These are phyloP conservation scores for Alternaria novae-zelandiae DNA, from an alignment of 2,329 filamentous ascomycete genomes.

Conservation along the genomic window DNA sequence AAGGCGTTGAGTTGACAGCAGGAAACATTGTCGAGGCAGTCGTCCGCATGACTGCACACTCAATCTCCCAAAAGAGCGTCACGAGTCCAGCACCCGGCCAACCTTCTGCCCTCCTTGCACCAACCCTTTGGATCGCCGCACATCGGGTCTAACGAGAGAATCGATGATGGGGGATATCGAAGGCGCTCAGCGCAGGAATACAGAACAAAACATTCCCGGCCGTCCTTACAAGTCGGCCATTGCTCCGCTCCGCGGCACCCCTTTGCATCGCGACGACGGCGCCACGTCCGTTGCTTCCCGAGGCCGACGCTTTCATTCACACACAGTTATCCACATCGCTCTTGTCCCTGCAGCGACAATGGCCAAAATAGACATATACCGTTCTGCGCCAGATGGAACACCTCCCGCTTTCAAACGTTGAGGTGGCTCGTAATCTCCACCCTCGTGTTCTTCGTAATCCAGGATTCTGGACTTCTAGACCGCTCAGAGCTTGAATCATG, in stretches of 20 bases:
- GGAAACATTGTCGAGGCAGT: constrained; percentile 9
- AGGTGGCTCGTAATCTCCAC: neutral
- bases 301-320: neutral
- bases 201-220: neutral
- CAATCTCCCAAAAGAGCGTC: neutral
- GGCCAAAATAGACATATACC: constrained; percentile 6
- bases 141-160: neutral
- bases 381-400: neutral
- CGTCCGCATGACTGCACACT: constrained; percentile 4
- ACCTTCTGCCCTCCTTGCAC: neutral
- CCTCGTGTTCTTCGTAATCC: neutral
- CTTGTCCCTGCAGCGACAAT: constrained; percentile 3
- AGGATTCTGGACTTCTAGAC: neutral
- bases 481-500: constrained; percentile 1
- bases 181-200: neutral
- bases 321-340: constrained; percentile 4
- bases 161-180: neutral
- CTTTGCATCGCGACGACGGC: neutral
- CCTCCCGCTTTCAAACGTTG: neutral
- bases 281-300: constrained; percentile 1
- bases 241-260: neutral
- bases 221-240: constrained; percentile 1
- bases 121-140: neutral
- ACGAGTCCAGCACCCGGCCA: constrained; percentile 4
- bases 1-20: neutral